A percentile compares a stretch with the other conserved stretches of the same genome.
These are phyloP conservation scores for Boletus reticuloceps DNA, from an alignment of 768 basidiomycete species.

Conservation along the genomic window DNA sequence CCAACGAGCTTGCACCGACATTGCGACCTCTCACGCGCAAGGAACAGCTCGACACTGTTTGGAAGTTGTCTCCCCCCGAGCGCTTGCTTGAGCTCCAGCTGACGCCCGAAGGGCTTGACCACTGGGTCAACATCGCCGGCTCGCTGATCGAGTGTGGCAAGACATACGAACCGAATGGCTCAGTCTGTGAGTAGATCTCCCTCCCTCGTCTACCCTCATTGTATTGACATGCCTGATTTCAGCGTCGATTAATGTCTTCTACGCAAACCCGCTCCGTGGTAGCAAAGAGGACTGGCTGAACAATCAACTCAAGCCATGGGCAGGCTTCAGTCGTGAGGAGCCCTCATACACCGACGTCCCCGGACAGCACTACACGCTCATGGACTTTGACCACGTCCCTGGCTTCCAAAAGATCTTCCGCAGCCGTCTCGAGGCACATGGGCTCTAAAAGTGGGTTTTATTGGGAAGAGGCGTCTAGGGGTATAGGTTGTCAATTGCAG, in stretches of 20 bases:
- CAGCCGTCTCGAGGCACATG: slow-evolving; percentile 23
- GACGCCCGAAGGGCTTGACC: slow-evolving; percentile 23
- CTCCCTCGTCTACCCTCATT: not conserved
- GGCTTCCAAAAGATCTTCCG: slow-evolving; percentile 31
- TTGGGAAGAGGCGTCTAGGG: no score
- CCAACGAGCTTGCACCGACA: slow-evolving; percentile 18
- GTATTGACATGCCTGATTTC: not conserved
- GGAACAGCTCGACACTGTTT: slow-evolving; percentile 26
- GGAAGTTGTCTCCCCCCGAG: slow-evolving; percentile 28
- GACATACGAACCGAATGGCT: slow-evolving; percentile 21
- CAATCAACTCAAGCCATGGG: slow-evolving; percentile 29
- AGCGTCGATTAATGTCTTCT: slow-evolving; percentile 26
- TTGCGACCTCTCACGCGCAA: slow-evolving; percentile 19
- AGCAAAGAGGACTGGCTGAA: slow-evolving; percentile 32
- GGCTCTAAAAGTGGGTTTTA: slow-evolving; percentile 9
- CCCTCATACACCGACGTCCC: slow-evolving; percentile 25
- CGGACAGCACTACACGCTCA: slow-evolving; percentile 29
- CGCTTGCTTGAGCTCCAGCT: slow-evolving; percentile 29
- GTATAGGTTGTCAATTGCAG: no score
- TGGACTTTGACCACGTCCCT: slow-evolving; percentile 32
- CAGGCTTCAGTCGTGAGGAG: slow-evolving; percentile 21
- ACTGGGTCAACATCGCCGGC: slow-evolving; percentile 31
- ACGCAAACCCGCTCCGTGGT: slow-evolving; percentile 26
- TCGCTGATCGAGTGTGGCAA: slow-evolving; percentile 33
- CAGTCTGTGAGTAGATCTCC: slow-evolving; percentile 23